Percentiles rank a stretch among this genome's conserved stretches.
Conservation (phyloP, 805 yeast species). For the Myxozyma monticola region DNA sequence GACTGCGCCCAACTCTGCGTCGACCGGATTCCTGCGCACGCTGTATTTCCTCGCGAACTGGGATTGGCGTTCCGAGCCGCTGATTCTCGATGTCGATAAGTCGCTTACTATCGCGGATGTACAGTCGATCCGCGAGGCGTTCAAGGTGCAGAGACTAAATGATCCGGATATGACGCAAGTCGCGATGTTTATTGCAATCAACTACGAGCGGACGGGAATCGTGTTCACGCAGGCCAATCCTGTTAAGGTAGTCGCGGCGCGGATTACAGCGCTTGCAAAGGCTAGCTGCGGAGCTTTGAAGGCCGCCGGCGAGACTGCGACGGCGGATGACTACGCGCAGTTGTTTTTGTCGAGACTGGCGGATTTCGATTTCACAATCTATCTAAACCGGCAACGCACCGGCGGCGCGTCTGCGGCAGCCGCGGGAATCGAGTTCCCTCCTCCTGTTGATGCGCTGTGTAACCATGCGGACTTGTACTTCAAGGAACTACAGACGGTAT, state of each 20-base stretch:
- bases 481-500: conserved; percentile 23
- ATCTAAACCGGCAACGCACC: conserved; percentile 46
- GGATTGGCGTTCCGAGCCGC: conserved; percentile 93
- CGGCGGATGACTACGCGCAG: not conserved
- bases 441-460: conserved; percentile 1
- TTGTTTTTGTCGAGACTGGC: conserved; percentile 77
- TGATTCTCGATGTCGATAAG: conserved; percentile 69
- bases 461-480: conserved; percentile 14
- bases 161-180: conserved; percentile 82
- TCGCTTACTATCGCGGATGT: conserved; percentile 30
- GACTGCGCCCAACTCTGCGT: conserved; percentile 72
- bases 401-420: conserved; percentile 22
- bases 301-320: conserved; percentile 1
- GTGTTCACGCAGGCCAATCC: conserved; percentile 70
- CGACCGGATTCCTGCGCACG: conserved; percentile 76
- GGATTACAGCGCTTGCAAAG: conserved; percentile 83
- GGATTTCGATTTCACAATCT: conserved; percentile 81
- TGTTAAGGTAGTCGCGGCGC: conserved; percentile 73
- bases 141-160: conserved; percentile 63
- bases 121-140: conserved; percentile 49
- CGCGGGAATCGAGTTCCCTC: conserved; percentile 37
- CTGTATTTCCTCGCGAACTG: conserved; percentile 71
- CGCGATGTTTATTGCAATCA: conserved; percentile 81
- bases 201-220: conserved; percentile 82
- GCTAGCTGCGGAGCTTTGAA: conserved; percentile 58